Conservation (phyloP, 352 stramenopile species). For the Phytopythium litorale region DNA sequence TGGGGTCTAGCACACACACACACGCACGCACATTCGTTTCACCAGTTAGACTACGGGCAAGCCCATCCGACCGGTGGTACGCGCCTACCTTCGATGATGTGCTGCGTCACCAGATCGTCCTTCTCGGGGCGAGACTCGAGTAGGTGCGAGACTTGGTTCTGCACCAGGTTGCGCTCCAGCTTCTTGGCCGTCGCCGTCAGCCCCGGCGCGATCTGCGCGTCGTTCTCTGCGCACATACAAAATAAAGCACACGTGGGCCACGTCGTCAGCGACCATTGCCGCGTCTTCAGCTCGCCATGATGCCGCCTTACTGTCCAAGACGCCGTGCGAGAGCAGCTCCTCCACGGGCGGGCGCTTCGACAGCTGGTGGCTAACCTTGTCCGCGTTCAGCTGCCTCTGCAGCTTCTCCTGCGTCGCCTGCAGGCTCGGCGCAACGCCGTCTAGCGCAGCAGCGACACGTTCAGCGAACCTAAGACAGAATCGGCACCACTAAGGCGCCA, state of each 20-base stretch:
- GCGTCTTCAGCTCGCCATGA: not conserved
- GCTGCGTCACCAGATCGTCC: slow-evolving; percentile 69
- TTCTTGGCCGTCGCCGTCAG: slow-evolving; percentile 74
- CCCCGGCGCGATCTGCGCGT: slow-evolving; percentile 52
- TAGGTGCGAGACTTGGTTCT: slow-evolving; percentile 80
- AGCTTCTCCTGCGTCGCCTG: slow-evolving; percentile 80
- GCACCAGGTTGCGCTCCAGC: slow-evolving; percentile 69
- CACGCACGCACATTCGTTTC: not conserved
- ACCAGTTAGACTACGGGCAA: not conserved
- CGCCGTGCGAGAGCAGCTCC: slow-evolving; percentile 53
- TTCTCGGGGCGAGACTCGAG: slow-evolving; percentile 75
- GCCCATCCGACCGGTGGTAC: not conserved
- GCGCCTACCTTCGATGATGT: slow-evolving; percentile 59
- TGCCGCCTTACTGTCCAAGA: slow-evolving; percentile 41
- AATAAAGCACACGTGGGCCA: not conserved
- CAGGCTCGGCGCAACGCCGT: slow-evolving; percentile 69
- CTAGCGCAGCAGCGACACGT: not conserved
- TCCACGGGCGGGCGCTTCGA: slow-evolving; percentile 60
- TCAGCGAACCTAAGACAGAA: not conserved
- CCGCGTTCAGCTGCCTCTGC: slow-evolving; percentile 65
- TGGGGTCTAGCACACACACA: slow-evolving; percentile 22
- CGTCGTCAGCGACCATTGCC: not conserved
- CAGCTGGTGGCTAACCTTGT: slow-evolving; percentile 73
- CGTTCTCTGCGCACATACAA: slow-evolving; percentile 27
- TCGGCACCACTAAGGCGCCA: not conserved